Evolutionary conservation across 805 yeast genomes (phyloP).

Genomic region (Millerozyma miso): DNA sequence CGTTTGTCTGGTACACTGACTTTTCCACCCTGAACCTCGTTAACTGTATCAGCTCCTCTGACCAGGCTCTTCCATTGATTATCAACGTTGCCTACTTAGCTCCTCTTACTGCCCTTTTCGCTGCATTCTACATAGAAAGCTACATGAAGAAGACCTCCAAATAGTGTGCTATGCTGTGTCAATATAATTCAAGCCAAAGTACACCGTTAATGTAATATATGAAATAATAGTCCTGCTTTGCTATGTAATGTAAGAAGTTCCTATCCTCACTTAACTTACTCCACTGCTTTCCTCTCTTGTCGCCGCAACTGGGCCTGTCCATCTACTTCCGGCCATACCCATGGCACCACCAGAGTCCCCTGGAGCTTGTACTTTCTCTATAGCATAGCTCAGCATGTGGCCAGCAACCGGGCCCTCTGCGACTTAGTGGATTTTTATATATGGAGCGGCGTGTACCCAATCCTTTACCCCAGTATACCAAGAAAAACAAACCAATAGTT

Average conservation of each 20-base stretch:
- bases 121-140: constrained; percentile 59
- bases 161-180: not conserved
- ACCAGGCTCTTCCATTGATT: constrained; percentile 58
- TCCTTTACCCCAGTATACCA: not conserved
- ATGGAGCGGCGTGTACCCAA: no score
- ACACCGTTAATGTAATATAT: not conserved
- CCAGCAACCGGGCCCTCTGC: no score
- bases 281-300: no score
- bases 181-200: no score
- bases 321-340: no score
- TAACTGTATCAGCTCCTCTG: constrained; percentile 52
- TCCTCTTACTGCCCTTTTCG: constrained; percentile 64
- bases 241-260: no score
- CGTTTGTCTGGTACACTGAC: constrained; percentile 58
- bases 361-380: no score
- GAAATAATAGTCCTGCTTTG: not conserved
- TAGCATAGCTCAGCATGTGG: no score
- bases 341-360: no score
- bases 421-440: no score
- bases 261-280: no score
- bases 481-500: not conserved
- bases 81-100: constrained; percentile 62
- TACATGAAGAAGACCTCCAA: constrained; percentile 31
- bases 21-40: constrained; percentile 30
- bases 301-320: no score